Conservation (phyloP, 352 stramenopile genomes). For the Paralagenidium karlingii region DNA sequence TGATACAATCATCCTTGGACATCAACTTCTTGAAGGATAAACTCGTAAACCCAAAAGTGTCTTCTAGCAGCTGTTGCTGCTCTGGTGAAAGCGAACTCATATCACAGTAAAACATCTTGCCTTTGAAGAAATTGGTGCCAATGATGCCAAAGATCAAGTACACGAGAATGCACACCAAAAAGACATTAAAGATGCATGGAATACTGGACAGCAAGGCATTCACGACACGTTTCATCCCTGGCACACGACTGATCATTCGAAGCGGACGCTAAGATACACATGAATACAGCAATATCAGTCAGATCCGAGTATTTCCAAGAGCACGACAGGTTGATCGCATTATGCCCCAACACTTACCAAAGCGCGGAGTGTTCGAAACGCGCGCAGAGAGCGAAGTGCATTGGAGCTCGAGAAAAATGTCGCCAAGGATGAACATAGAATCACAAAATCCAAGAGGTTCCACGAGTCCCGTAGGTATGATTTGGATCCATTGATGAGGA, state of each 20-base stretch:
- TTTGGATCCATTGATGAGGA: constrained; percentile 28
- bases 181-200: constrained; percentile 61
- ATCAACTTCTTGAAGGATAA: constrained; percentile 29
- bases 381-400: constrained; percentile 30
- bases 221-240: constrained; percentile 64
- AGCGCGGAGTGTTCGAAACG: constrained; percentile 46
- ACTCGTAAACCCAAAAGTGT: constrained; percentile 19
- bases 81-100: constrained; percentile 19
- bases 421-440: constrained; percentile 35
- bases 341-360: constrained; percentile 18
- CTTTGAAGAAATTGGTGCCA: constrained; percentile 71
- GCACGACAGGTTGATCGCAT: neutral
- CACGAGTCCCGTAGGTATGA: constrained; percentile 61
- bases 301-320: no score
- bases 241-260: constrained; percentile 48
- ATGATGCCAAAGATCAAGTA: constrained; percentile 79
- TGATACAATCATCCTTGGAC: constrained; percentile 16
- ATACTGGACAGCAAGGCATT: constrained; percentile 64
- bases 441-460: constrained; percentile 66
- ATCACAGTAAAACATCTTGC: constrained; percentile 58
- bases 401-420: constrained; percentile 29
- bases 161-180: constrained; percentile 81
- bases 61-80: constrained; percentile 9
- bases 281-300: neutral
- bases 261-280: constrained; percentile 18